Percentiles rank a stretch among this genome's conserved stretches.
These are phyloP conservation scores for Fusarium circinatum DNA, from an alignment of 2,329 filamentous ascomycete genomes.

Conservation along the genomic window DNA sequence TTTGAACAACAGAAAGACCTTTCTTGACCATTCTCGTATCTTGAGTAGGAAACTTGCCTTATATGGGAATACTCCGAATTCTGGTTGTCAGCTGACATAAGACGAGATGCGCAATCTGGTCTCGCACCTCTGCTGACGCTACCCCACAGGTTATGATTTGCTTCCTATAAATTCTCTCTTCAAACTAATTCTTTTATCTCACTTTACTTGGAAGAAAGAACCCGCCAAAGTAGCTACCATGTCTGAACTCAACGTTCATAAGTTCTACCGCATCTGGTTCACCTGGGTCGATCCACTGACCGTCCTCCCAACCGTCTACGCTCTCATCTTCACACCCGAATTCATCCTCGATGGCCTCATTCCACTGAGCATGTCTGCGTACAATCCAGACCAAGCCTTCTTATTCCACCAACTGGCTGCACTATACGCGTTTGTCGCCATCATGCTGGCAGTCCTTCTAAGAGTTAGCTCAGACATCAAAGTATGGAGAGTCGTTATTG, in stretches of 20 bases:
- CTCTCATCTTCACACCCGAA: constrained; percentile 22
- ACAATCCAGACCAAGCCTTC: constrained; percentile 36
- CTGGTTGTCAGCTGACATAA: neutral
- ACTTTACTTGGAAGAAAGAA: neutral
- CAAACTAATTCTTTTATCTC: accelerated
- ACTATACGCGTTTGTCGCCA: constrained; percentile 27
- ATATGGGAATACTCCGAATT: neutral
- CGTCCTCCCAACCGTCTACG: constrained; percentile 25
- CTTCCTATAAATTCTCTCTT: neutral
- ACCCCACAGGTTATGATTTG: neutral
- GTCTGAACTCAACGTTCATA: constrained; percentile 2
- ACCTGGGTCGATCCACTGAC: constrained; percentile 33
- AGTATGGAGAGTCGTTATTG: constrained; percentile 35
- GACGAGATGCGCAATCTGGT: neutral
- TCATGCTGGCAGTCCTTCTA: constrained; percentile 20
- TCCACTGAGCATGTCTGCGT: constrained; percentile 14
- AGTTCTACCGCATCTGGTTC: constrained; percentile 41
- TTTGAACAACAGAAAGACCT: accelerated
- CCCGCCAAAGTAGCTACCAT: neutral
- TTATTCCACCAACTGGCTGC: constrained; percentile 39
- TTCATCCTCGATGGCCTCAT: constrained; percentile 35
- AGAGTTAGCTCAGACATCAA: constrained; percentile 28
- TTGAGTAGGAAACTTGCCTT: neutral
- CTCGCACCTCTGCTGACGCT: neutral
- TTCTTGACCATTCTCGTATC: neutral